Evolutionary conservation across 352 stramenopile species (phyloP).

Genomic region (Globisporangium radiosum): DNA sequence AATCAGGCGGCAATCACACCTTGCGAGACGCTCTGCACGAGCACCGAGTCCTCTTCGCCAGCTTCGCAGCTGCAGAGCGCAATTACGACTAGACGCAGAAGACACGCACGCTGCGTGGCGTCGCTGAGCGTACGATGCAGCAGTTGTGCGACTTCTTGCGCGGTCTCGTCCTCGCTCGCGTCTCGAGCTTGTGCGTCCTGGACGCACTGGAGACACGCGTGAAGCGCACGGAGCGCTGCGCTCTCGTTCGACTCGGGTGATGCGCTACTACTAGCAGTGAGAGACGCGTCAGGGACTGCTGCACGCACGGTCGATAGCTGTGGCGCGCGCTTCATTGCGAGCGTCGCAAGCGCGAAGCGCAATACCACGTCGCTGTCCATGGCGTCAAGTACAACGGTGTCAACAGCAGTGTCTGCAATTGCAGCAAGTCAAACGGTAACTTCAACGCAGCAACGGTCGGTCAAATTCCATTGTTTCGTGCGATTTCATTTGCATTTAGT

Average conservation of each 20-base stretch:
- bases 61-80: slow-evolving; percentile 2
- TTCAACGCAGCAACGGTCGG: neutral
- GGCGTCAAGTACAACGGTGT: neutral
- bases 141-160: neutral
- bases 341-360: slow-evolving; percentile 27
- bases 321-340: slow-evolving; percentile 16
- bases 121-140: neutral
- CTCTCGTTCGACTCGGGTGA: neutral
- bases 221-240: slow-evolving; percentile 1
- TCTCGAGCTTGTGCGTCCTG: neutral
- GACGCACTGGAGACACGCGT: slow-evolving; percentile 4
- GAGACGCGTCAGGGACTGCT: neutral
- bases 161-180: slow-evolving; percentile 3
- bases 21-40: slow-evolving; percentile 7
- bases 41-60: slow-evolving; percentile 5
- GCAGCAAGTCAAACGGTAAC: neutral
- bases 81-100: slow-evolving; percentile 4
- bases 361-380: slow-evolving; percentile 8
- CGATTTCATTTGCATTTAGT: no score
- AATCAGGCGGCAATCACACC: neutral
- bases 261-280: neutral
- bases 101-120: neutral
- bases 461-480: no score
- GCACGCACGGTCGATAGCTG: neutral
- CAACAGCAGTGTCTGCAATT: neutral